phyloP scores from a whole-genome alignment of 441 rosid species.

The Arabidopsis lyrata region DNA sequence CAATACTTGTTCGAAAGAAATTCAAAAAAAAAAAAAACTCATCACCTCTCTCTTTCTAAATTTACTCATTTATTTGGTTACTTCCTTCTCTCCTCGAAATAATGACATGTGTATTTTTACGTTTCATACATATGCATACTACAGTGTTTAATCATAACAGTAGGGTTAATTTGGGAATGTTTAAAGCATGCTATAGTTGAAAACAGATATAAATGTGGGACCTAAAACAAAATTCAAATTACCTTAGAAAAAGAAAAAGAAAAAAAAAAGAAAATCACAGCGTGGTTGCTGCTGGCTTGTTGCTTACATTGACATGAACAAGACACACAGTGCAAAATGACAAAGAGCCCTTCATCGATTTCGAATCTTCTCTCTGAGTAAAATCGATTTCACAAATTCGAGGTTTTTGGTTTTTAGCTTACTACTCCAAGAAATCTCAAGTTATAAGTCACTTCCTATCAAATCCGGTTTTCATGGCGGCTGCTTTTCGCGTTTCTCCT shows the following conservation, averaged over 20 bases:
- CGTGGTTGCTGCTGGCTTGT: conserved; percentile 21
- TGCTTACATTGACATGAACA: conserved; percentile 40
- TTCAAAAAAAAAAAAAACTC: not conserved
- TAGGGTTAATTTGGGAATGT: conserved; percentile 15
- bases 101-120: not conserved
- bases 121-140: not conserved
- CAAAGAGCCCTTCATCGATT: conserved; percentile 39
- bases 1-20: no score
- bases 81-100: not conserved
- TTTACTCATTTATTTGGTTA: not conserved
- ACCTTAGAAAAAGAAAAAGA: not conserved
- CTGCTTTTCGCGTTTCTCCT: conserved; percentile 4
- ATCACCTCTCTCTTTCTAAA: not conserved
- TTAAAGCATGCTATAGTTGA: conserved; percentile 8
- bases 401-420: conserved; percentile 8
- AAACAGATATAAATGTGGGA: conserved; percentile 25
- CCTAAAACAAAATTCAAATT: not conserved
- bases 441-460: not conserved
- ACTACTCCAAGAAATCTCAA: not conserved
- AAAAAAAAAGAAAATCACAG: not conserved
- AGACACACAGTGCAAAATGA: conserved; percentile 26
- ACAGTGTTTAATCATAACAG: not conserved
- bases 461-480: conserved; percentile 16
- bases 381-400: conserved; percentile 6
- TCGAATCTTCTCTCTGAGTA: conserved; percentile 25